Base-by-base conservation (phyloP, 805 yeast species). In the Barnettozyma sucrosica region DNA sequence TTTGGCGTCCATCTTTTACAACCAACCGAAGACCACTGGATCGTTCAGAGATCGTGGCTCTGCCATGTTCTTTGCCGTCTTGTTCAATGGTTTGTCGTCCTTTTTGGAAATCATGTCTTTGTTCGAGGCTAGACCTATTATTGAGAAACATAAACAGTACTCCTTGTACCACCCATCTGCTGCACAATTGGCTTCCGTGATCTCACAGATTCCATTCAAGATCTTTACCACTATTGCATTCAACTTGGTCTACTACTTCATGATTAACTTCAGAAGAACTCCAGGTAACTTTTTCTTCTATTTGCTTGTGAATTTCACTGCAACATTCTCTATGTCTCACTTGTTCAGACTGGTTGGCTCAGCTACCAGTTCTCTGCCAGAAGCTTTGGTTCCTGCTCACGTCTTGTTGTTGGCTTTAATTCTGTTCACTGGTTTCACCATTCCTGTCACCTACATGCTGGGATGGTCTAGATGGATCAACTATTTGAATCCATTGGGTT, bases 401-500 rank as follows among this genome's bases (percentile, higher is more conserved):
- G 51, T 78, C 24, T 50, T 80, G 46, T 62, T 80, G 49, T 63
- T 75, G 37, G 74, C 74, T 7, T 56, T 80, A 57, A 63, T 75
- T 18, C 68, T 76, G 58, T 80, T 70, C 57, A 71, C 79, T 7
- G 85, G 85, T 34, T 80, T 80, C 66, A 79, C 74, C 20, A 66
- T 80, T 49, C 85, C 85, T 25, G 72, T 75, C 30, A 71, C 74
- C 6, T 61, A 71, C 43, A 78, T 80, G 79, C 69, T 72, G 52
- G 80, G 83, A 11, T 81, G 85, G 85, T 75, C 80, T 32, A 69
- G 80, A 54, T 81, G 85, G 85, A 77, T 81, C 51, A 76, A 77
- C 62, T 81, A 77, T 55, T 54, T 81, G 41, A 71, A 81, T 54
- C 85, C 85, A 2, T 61, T 80, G 44, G 78, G 76, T 8, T 80